Conservation (phyloP, 805 yeast genomes). For the Sporopachydermia quercuum region DNA sequence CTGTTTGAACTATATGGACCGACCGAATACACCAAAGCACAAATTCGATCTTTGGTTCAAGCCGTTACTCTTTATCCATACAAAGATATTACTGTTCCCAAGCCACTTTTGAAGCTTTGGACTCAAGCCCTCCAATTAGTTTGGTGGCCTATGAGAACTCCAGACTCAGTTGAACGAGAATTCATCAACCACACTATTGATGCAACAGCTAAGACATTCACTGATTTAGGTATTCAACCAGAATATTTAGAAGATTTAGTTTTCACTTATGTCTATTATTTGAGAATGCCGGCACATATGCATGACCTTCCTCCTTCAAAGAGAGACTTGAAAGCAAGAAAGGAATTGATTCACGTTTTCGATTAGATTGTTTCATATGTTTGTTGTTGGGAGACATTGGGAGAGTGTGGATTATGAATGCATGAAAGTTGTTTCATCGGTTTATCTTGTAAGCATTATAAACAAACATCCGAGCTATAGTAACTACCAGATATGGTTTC, state of each 20-base stretch:
- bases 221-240: conserved; percentile 55
- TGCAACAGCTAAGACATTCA: conserved; percentile 44
- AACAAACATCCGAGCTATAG: too few species aligned
- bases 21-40: conserved; percentile 43
- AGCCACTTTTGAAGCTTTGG: conserved; percentile 20
- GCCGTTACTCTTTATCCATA: conserved; percentile 35
- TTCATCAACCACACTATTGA: conserved; percentile 51
- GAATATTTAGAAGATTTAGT: conserved; percentile 35
- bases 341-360: conserved; percentile 9
- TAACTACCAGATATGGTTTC: too few species aligned
- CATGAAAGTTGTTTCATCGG: too few species aligned
- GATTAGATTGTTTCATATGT: too few species aligned
- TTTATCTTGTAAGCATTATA: too few species aligned
- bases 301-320: conserved; percentile 29
- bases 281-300: conserved; percentile 17
- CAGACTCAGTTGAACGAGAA: conserved; percentile 66
- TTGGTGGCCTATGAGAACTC: conserved; percentile 36
- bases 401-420: too few species aligned
- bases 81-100: conserved; percentile 24
- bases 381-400: too few species aligned
- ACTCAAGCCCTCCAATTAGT: conserved; percentile 23
- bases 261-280: conserved; percentile 27
- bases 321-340: conserved; percentile 20
- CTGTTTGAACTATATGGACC: conserved; percentile 62
- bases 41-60: conserved; percentile 58